These are phyloP conservation scores for Blastobotrys americana DNA, from an alignment of 805 yeast genomes.

Conservation along the genomic window DNA sequence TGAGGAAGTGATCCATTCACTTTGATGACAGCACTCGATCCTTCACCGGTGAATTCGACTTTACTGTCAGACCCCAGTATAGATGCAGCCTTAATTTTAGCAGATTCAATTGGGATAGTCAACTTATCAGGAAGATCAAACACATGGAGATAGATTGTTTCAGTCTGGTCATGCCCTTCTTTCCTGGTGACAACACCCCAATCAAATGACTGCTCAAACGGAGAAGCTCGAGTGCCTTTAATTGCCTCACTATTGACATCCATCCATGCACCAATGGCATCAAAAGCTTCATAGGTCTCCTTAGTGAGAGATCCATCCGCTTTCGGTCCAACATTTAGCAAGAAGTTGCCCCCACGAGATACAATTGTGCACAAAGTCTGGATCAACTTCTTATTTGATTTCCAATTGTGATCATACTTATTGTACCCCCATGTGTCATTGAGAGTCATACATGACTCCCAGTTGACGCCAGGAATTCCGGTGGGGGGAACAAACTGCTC, in stretches of 20 bases:
- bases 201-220: conserved; percentile 3
- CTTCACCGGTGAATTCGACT: background rate
- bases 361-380: conserved; percentile 11
- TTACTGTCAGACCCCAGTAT: background rate
- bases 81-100: background rate
- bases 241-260: conserved; percentile 9
- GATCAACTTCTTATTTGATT: conserved; percentile 10
- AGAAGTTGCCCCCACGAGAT: conserved; percentile 14
- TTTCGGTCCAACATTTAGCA: conserved; percentile 17
- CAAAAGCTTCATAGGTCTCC: conserved; percentile 4
- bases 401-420: conserved; percentile 12
- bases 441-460: conserved; percentile 16
- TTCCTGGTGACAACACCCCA: conserved; percentile 10
- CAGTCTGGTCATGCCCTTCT: no score
- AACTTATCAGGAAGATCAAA: conserved; percentile 1
- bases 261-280: conserved; percentile 14
- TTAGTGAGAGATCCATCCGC: conserved; percentile 14
- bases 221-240: conserved; percentile 7
- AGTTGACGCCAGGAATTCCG: conserved; percentile 11
- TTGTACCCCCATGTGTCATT: conserved; percentile 17
- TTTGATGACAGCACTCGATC: background rate
- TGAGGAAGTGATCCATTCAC: conserved; percentile 3
- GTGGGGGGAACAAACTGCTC: conserved; percentile 14
- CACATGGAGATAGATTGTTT: conserved; percentile 6
- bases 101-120: background rate